Conservation (phyloP, 1,139 yeast species). For the Martiniozyma asiatica region DNA sequence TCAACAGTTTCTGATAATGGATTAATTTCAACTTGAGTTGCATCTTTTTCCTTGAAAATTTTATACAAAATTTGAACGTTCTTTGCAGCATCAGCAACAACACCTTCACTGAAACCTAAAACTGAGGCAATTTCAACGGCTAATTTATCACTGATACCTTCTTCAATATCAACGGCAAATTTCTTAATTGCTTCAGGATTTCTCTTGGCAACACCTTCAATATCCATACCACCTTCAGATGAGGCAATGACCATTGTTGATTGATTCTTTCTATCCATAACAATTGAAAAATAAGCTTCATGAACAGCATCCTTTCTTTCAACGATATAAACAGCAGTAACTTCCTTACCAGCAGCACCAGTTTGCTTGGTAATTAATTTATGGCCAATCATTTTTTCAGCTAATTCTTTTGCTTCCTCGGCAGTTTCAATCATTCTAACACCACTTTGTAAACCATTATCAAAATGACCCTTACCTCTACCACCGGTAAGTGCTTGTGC, state of each 20-base stretch:
- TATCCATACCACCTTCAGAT: constrained; percentile 99
- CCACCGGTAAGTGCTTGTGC: constrained; percentile 99
- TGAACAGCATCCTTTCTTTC: constrained; percentile 89
- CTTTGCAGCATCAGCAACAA: constrained; percentile 79
- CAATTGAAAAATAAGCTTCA: constrained; percentile 90
- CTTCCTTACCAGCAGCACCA: constrained; percentile 94
- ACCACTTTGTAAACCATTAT: constrained; percentile 93
- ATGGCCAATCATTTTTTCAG: constrained; percentile 83
- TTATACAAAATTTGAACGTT: constrained; percentile 79
- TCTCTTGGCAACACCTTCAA: constrained; percentile 92
- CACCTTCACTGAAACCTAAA: constrained; percentile 71
- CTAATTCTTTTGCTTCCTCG: constrained; percentile 77
- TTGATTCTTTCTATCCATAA: constrained; percentile 88
- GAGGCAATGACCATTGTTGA: constrained; percentile 91
- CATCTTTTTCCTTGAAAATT: constrained; percentile 82
- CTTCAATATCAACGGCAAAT: constrained; percentile 64
- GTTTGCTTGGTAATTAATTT: constrained; percentile 96
- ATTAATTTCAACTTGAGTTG: constrained; percentile 97
- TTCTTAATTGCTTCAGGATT: constrained; percentile 90
- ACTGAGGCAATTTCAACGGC: constrained; percentile 69
- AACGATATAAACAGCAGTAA: constrained; percentile 90
- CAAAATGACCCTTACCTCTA: constrained; percentile 98
- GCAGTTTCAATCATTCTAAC: constrained; percentile 81
- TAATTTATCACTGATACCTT: constrained; percentile 69
- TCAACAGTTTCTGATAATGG: constrained; percentile 92